These are phyloP conservation scores for Starmerella apicola DNA, from an alignment of 805 yeast species.

Conservation along the genomic window DNA sequence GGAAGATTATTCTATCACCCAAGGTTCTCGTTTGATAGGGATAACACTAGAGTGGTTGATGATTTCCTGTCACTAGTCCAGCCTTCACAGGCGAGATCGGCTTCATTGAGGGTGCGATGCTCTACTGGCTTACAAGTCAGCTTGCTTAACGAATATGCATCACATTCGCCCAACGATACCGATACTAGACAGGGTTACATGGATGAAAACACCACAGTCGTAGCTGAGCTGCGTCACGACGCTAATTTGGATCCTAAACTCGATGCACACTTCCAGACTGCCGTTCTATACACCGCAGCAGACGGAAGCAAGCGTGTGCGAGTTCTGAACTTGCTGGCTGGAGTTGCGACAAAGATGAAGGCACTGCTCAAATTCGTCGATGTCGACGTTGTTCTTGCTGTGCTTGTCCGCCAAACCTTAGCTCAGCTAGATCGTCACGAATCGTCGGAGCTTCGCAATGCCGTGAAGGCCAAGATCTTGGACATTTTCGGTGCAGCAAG, in stretches of 20 bases:
- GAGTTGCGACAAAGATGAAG: slow-evolving; percentile 60
- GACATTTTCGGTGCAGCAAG: slow-evolving; percentile 52
- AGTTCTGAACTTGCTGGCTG: slow-evolving; percentile 70
- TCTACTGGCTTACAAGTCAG: slow-evolving; percentile 74
- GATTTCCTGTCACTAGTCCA: slow-evolving; percentile 27
- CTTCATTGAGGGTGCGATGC: slow-evolving; percentile 70
- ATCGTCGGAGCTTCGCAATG: slow-evolving; percentile 32
- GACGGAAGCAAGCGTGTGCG: slow-evolving; percentile 73
- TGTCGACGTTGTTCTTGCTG: slow-evolving; percentile 48
- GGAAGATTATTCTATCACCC: slow-evolving; percentile 58
- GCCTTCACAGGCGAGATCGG: slow-evolving; percentile 58
- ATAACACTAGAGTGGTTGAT: slow-evolving; percentile 51
- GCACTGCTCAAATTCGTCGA: slow-evolving; percentile 73
- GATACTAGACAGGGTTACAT: slow-evolving; percentile 44
- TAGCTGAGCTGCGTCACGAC: slow-evolving; percentile 65
- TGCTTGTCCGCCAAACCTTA: slow-evolving; percentile 41
- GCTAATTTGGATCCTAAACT: slow-evolving; percentile 51
- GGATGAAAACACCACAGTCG: slow-evolving; percentile 49
- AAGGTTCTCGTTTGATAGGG: slow-evolving; percentile 53
- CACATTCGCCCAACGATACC: slow-evolving; percentile 29
- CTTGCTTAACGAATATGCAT: slow-evolving; percentile 46
- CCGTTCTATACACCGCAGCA: slow-evolving; percentile 55
- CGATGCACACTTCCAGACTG: slow-evolving; percentile 86
- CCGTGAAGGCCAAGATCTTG: slow-evolving; percentile 41
- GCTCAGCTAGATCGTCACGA: slow-evolving; percentile 27